A percentile compares a stretch with the other conserved stretches of the same genome.
Conservation (phyloP, 768 basidiomycete species). For the Boletus barrowsii region DNA sequence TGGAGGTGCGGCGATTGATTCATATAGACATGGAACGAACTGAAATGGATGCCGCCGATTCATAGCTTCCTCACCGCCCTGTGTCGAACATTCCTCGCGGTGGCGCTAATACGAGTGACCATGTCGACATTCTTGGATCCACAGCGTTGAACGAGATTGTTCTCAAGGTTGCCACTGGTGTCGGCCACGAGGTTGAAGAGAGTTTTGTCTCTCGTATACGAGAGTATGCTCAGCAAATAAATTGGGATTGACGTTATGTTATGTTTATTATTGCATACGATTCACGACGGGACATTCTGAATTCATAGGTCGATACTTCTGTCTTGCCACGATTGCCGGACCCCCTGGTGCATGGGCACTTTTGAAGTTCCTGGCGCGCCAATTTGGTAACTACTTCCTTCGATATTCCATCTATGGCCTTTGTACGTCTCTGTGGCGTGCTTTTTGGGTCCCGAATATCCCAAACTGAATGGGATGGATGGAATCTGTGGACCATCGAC, state of each 20-base stretch:
- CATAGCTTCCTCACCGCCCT: slow-evolving; percentile 77
- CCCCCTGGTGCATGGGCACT: no score
- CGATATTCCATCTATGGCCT: slow-evolving; percentile 2
- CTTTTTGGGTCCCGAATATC: neutral
- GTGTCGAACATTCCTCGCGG: slow-evolving; percentile 73
- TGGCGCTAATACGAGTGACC: slow-evolving; percentile 88
- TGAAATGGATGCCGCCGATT: slow-evolving; percentile 10
- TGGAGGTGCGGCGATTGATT: slow-evolving; percentile 59
- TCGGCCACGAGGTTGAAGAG: slow-evolving; percentile 67
- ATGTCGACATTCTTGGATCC: slow-evolving; percentile 82
- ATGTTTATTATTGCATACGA: slow-evolving; percentile 3
- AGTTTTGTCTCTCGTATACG: slow-evolving; percentile 73
- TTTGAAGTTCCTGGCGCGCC: neutral
- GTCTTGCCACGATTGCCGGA: neutral
- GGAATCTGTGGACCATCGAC: neutral
- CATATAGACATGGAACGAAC: neutral
- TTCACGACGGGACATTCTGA: neutral
- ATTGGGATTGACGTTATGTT: slow-evolving; percentile 61
- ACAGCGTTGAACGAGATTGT: slow-evolving; percentile 87
- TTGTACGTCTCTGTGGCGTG: neutral
- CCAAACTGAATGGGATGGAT: neutral
- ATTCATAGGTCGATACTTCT: slow-evolving; percentile 1
- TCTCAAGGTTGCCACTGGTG: slow-evolving; percentile 84
- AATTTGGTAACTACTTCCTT: neutral
- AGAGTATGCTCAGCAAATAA: slow-evolving; percentile 68